These are phyloP conservation scores for Cystofilobasidium bisporidii DNA, from an alignment of 768 basidiomycete species.

Conservation along the genomic window DNA sequence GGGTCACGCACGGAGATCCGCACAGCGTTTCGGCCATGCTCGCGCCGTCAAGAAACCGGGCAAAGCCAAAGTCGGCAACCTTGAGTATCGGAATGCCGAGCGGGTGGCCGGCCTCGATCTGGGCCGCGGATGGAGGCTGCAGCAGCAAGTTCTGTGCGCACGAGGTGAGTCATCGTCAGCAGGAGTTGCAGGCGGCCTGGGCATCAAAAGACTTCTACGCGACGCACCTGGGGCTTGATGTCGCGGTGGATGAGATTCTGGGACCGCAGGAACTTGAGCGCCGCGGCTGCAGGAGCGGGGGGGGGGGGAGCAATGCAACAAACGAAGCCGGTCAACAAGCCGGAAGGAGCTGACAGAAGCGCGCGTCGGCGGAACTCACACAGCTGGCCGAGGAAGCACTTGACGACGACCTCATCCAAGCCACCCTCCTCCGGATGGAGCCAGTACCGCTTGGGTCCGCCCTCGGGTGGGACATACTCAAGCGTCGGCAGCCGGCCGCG, in stretches of 20 bases:
- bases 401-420: constrained; percentile 76
- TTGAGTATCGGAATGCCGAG: constrained; percentile 88
- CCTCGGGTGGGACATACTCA: constrained; percentile 55
- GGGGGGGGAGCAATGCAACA: background rate
- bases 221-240: constrained; percentile 81
- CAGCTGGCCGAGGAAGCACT: constrained; percentile 84
- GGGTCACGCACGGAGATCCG: constrained; percentile 82
- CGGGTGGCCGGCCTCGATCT: constrained; percentile 78
- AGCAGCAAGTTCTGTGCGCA: constrained; percentile 68
- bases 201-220: no score
- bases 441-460: constrained; percentile 53
- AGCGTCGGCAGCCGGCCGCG: constrained; percentile 85
- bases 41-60: constrained; percentile 76
- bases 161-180: no score
- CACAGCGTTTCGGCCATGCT: constrained; percentile 97
- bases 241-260: constrained; percentile 90
- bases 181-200: no score
- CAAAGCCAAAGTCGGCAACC: constrained; percentile 97
- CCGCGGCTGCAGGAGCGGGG: constrained; percentile 62
- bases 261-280: constrained; percentile 80
- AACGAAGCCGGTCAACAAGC: constrained; percentile 10
- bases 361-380: constrained; percentile 45
- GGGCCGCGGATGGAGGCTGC: constrained; percentile 66
- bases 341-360: no score
- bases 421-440: constrained; percentile 87